Evolutionary conservation across 176 grass and related monocot genomes (phyloP).

Genomic region (Oryza punctata): DNA sequence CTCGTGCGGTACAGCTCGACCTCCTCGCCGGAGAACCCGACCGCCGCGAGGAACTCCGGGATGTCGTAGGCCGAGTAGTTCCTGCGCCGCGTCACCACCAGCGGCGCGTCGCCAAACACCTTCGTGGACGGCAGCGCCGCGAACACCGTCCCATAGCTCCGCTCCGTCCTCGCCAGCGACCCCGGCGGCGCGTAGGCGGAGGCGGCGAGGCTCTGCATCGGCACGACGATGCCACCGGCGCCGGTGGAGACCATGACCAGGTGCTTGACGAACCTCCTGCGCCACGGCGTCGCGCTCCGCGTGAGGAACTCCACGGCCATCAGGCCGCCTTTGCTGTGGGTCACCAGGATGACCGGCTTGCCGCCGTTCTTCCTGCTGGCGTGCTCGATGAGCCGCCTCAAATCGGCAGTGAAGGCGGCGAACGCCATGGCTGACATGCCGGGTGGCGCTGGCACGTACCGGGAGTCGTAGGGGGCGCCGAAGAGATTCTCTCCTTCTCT

Average conservation of each 20-base stretch:
- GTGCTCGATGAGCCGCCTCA: neutral
- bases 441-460: neutral
- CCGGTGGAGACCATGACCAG: neutral
- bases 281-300: neutral
- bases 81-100: neutral
- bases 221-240: neutral
- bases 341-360: neutral
- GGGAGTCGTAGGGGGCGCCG: neutral
- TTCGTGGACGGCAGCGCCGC: neutral
- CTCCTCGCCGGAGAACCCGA: neutral
- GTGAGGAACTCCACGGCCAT: neutral
- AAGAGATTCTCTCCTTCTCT: neutral
- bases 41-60: neutral
- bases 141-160: neutral
- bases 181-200: neutral
- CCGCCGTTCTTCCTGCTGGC: neutral
- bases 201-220: neutral
- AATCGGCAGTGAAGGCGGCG: neutral
- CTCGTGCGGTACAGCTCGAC: neutral
- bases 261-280: constrained; percentile 28
- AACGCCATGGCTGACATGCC: neutral
- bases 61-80: neutral
- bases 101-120: constrained; percentile 1
- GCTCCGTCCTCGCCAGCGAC: neutral
- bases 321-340: neutral